Evolutionary conservation across 768 basidiomycete species (phyloP), one percentile per base, ranked within the genome.

Genomic region (Agaricus sinodeliciosus): DNA sequence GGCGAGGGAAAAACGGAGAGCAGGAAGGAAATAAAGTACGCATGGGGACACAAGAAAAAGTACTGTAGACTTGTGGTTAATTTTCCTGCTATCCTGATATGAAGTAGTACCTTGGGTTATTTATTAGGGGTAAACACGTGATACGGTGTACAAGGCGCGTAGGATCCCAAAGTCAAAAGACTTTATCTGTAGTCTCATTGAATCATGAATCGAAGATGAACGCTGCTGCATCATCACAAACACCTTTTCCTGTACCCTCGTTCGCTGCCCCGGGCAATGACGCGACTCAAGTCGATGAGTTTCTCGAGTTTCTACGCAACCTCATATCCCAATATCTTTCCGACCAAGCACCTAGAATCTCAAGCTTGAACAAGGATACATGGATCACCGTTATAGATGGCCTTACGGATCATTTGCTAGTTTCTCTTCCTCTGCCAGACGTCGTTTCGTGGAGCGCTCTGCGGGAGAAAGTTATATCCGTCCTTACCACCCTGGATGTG

Each of bases 1-100:
- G 69, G 66, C 71, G 39, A 85, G 76, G 63, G 86, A 86, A 44
- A 92, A 89, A 69, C 79, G 78, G 63, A 73, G 90, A 57, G 76
- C 88, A 36, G 90, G 90, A 46, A 79, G 83, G 61, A 89, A 85
- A 67, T 90, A 73, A 66, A 39, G n/a, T 48, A 31, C 19, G 41
- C 4, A 26, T 31, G 19, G n/a, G 35, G 41, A 28, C 19, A n/a
- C n/a, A 31, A 18, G 43, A 8, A 42, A 42, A 27, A 8, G 28
- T 48, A 28, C 12, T 25, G 43, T 26, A n/a, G 22, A 9, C 3
- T 28, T 44, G 19, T 7, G 11, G 18, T 16, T 16, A 16, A n/a
- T 16, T 41, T 22, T 41, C 40, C 4, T n/a, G 13, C 2, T 22
- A 22, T 22, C 22, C 22, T 22, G 22, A 1, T 22, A 22, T 3